Conservation (phyloP, 1,139 yeast genomes). For the Taphrina confusa region DNA sequence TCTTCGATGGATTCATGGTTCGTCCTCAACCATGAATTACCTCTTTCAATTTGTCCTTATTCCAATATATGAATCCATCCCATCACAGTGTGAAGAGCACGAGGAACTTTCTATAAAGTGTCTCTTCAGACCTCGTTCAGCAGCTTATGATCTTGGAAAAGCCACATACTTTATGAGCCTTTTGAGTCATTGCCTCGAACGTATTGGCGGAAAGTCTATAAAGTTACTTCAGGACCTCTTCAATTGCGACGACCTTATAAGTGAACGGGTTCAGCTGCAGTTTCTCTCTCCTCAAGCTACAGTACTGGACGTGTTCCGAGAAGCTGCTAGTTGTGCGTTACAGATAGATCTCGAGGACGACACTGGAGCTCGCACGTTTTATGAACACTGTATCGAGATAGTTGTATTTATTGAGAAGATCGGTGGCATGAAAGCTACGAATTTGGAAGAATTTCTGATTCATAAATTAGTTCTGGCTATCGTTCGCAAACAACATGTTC, state of each 20-base stretch:
- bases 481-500: neutral
- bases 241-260: no score
- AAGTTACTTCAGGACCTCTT: no score
- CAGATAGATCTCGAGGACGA: neutral
- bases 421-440: neutral
- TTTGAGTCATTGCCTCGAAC: neutral
- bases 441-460: neutral
- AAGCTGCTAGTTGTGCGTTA: neutral
- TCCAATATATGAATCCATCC: neutral
- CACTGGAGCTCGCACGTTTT: neutral
- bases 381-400: slow-evolving; percentile 8
- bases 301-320: neutral
- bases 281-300: no score
- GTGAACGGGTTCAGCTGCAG: no score
- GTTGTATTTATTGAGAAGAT: neutral
- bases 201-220: no score
- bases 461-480: neutral
- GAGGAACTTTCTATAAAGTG: neutral
- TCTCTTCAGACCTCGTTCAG: neutral
- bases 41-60: neutral
- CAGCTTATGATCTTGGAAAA: neutral
- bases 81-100: neutral
- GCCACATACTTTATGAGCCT: neutral
- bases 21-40: neutral
- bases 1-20: slow-evolving; percentile 2